phyloP scores from a whole-genome alignment of 352 stramenopile species.

The Pythium angustatum region DNA sequence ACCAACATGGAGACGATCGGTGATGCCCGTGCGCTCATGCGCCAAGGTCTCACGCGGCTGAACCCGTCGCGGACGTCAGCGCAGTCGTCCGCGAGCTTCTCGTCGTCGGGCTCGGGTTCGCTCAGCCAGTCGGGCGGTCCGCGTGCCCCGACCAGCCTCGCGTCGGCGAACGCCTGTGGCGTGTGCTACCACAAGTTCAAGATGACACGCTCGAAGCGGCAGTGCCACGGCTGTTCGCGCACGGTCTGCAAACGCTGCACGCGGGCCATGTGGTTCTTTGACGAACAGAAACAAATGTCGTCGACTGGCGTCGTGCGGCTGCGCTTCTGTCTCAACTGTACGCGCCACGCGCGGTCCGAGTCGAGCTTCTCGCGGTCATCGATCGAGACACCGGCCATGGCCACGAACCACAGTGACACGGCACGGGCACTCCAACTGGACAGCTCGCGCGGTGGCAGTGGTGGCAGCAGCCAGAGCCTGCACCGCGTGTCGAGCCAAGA shows the following conservation, averaged over 20 bases:
- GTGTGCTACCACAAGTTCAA: slow-evolving; percentile 43
- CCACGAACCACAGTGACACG: slow-evolving; percentile 12
- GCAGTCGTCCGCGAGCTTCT: slow-evolving; percentile 9
- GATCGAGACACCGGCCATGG: background rate
- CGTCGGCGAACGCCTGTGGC: slow-evolving; percentile 29
- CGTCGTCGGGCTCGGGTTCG: slow-evolving; percentile 11
- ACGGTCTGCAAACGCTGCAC: slow-evolving; percentile 41
- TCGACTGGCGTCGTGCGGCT: slow-evolving; percentile 30
- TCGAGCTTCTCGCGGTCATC: slow-evolving; percentile 11
- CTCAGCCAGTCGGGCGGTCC: background rate
- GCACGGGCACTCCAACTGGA: slow-evolving; percentile 6
- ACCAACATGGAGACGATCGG: slow-evolving; percentile 39
- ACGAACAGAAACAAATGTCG: slow-evolving; percentile 37
- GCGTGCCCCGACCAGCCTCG: slow-evolving; percentile 10
- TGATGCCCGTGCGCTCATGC: slow-evolving; percentile 34
- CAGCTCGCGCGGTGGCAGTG: slow-evolving; percentile 1
- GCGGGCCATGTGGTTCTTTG: slow-evolving; percentile 34
- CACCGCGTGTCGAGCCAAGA: slow-evolving; percentile 24
- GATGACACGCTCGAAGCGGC: slow-evolving; percentile 39
- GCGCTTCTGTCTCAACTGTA: slow-evolving; percentile 44
- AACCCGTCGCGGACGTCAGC: slow-evolving; percentile 15
- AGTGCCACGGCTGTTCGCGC: slow-evolving; percentile 32
- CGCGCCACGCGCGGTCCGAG: slow-evolving; percentile 31
- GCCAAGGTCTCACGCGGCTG: slow-evolving; percentile 26
- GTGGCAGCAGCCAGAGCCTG: slow-evolving; percentile 16